Conservation (phyloP, 768 basidiomycete species). For the Sistotremastrum suecicum region DNA sequence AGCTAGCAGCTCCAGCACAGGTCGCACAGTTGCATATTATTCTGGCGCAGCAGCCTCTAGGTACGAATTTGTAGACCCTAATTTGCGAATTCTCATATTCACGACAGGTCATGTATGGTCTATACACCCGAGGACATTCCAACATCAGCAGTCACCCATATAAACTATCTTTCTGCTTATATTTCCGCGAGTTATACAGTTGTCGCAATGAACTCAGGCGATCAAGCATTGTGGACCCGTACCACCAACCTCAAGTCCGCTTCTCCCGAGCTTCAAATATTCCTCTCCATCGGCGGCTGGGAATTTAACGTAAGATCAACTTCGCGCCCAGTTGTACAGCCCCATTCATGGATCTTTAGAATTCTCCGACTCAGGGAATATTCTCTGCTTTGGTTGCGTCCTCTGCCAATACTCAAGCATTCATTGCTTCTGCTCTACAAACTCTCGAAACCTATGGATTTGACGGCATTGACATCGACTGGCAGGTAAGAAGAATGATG, state of each 20-base stretch:
- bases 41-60: too few relatives aligned
- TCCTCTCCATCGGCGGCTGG: slow-evolving; percentile 1
- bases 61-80: not conserved
- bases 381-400: not conserved
- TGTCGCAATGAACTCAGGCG: not conserved
- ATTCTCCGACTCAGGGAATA: not conserved
- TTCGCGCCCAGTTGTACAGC: not conserved
- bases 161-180: not conserved
- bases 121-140: slow-evolving; percentile 1
- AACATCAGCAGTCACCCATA: not conserved
- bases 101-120: not conserved
- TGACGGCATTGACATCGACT: slow-evolving; percentile 1
- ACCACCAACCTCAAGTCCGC: not conserved
- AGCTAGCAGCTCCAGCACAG: not conserved
- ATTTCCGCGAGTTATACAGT: not conserved
- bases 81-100: not conserved
- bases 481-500: not conserved
- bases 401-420: not conserved
- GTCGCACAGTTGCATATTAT: not conserved
- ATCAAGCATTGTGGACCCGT: not conserved
- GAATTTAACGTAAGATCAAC: not conserved
- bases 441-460: not conserved
- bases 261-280: not conserved
- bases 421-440: not conserved
- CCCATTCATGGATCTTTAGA: not conserved